Base-by-base conservation (phyloP, 768 basidiomycete species). In the Suillus placidus region DNA sequence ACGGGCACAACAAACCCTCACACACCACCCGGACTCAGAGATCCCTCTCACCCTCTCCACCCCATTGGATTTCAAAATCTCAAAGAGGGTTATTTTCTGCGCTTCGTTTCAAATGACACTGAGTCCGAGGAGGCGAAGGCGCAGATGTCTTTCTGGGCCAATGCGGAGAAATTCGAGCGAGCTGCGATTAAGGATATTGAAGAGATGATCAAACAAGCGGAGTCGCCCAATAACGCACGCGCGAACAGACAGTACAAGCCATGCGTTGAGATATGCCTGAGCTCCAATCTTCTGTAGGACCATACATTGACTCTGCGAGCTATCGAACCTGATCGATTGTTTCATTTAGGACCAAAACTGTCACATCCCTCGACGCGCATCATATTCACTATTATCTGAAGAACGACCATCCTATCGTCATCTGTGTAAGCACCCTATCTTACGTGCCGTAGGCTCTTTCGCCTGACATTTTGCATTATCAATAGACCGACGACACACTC, bases 231-330 rank as follows among this genome's bases (percentile, higher is more conserved):
- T 32, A 20, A 10, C 9, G 7, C 8, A 2, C 35, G 10, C 5
- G 57, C 65, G 6, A 67, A 60, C 3, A 67, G 66, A 16, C 68
- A 71, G 32, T 82, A 85, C 43, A 84, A 84, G 51, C 83, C 81
- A 26, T 87, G 87, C 72, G 84, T 94, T 47, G 93, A 95, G 76
- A 88, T 95, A 51, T 95, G 93, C 73, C 81, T 95, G 35, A 88
- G 84, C 20, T 94, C 93, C 0, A 94, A 94, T 76, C 71, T 94
- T 13, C 68, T 93, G 87, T 91, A 72, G 62, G 88, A 78, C 23
- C 14, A 58, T 38, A 8, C 37, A 10, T 18, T 43, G 8, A 38
- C 35, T 43, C 26, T 30, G 23, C 54, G 26, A 37, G 30, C 35
- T 32, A 40, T 40, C 14, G 3, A 51, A 52, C 37, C 49, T 47